Conservation (phyloP, 495 filamentous ascomycete species). For the Filosporella fistucella region DNA sequence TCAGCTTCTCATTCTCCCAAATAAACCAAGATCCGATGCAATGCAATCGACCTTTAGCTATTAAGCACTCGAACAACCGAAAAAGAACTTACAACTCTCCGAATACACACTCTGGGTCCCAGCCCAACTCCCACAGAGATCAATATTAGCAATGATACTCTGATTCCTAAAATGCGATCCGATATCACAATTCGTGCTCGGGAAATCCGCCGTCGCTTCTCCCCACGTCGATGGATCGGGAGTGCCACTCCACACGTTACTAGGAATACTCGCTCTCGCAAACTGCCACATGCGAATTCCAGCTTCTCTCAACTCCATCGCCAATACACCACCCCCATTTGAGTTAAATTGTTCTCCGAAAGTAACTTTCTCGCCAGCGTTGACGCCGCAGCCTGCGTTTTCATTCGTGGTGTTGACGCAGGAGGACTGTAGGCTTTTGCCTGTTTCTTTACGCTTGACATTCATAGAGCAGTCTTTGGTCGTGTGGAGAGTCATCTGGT, state of each 20-base stretch:
- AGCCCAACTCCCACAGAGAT: slow-evolving; percentile 66
- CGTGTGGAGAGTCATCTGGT: slow-evolving; percentile 67
- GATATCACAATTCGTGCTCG: slow-evolving; percentile 53
- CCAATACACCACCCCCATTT: slow-evolving; percentile 54
- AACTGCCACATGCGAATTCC: slow-evolving; percentile 64
- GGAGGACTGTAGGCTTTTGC: slow-evolving; percentile 36
- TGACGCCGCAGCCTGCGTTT: slow-evolving; percentile 24
- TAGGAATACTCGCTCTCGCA: slow-evolving; percentile 38
- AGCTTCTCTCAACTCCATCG: slow-evolving; percentile 58
- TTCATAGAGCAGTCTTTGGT: slow-evolving; percentile 52
- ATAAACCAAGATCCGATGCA: too few relatives aligned
- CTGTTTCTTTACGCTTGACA: slow-evolving; percentile 39
- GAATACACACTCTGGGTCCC: slow-evolving; percentile 26
- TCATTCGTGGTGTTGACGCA: slow-evolving; percentile 48
- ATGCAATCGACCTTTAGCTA: too few relatives aligned
- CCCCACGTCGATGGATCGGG: slow-evolving; percentile 60
- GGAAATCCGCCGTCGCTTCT: slow-evolving; percentile 53
- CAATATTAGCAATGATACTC: slow-evolving; percentile 64
- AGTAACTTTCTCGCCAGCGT: slow-evolving; percentile 22
- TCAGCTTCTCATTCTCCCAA: neutral
- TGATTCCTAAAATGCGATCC: slow-evolving; percentile 54
- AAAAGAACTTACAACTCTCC: slow-evolving; percentile 32
- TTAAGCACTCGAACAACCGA: too few relatives aligned
- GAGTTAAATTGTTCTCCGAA: slow-evolving; percentile 58
- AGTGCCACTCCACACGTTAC: slow-evolving; percentile 40